Conservation (phyloP, 345 rosid genomes). For the Rubroshorea leprosula region DNA sequence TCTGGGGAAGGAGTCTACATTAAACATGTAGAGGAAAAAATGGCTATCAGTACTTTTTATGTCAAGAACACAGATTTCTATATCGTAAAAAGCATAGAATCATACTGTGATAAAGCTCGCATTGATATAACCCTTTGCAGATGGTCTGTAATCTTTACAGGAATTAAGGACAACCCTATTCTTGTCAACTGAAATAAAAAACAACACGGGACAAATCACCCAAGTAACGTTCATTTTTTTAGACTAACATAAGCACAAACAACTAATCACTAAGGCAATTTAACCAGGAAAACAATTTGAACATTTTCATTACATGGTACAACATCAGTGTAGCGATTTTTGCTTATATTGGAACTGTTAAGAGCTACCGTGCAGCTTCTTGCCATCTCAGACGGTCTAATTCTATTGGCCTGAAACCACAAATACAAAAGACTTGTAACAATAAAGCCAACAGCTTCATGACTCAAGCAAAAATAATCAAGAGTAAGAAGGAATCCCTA, state of each 20-base stretch:
- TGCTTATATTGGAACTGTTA: constrained; percentile 45
- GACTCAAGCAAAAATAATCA: no score
- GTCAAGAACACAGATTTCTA: not conserved
- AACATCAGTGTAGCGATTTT: constrained; percentile 69
- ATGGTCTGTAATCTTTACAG: constrained; percentile 54
- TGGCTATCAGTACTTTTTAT: not conserved
- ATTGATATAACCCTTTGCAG: constrained; percentile 74
- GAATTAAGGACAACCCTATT: constrained; percentile 65
- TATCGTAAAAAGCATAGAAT: not conserved
- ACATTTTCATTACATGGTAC: constrained; percentile 51
- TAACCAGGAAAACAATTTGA: constrained; percentile 1
- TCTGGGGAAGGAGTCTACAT: constrained; percentile 62
- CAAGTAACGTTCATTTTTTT: not conserved
- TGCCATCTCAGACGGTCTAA: constrained; percentile 43
- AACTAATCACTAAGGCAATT: constrained; percentile 1
- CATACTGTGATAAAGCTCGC: constrained; percentile 74
- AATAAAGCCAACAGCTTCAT: no score
- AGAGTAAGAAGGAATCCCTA: no score
- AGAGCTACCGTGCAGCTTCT: constrained; percentile 51
- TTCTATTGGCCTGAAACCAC: constrained; percentile 39
- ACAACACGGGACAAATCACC: not conserved
- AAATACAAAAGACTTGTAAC: not conserved
- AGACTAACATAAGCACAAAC: not conserved
- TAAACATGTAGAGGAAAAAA: constrained; percentile 4
- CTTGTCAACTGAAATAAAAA: constrained; percentile 51